These are phyloP conservation scores for Phallus indusiatus DNA, from an alignment of 768 basidiomycete genomes.

Conservation along the genomic window DNA sequence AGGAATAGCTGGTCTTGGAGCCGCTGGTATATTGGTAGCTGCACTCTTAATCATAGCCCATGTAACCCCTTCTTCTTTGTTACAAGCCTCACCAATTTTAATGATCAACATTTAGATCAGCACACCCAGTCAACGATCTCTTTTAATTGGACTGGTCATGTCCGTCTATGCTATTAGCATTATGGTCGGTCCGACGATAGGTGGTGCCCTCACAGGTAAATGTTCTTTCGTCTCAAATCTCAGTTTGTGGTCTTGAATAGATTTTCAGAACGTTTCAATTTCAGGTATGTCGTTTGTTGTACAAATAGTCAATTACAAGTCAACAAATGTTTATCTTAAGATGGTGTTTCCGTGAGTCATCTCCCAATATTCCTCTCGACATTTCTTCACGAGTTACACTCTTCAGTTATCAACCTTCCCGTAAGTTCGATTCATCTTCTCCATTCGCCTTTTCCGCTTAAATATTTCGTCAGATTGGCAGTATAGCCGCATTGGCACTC, in stretches of 20 bases:
- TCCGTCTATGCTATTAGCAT: constrained; percentile 3
- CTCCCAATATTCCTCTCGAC: too few relatives aligned
- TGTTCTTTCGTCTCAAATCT: neutral
- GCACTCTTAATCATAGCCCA: constrained; percentile 4
- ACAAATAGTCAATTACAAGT: too few relatives aligned
- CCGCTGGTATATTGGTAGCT: constrained; percentile 7
- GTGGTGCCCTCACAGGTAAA: constrained; percentile 10
- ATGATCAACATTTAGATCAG: too few relatives aligned
- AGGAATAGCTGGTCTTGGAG: constrained; percentile 11
- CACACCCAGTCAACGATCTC: neutral
- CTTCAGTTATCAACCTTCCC: neutral
- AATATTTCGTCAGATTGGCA: neutral
- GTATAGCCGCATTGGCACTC: neutral
- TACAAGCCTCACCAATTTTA: too few relatives aligned
- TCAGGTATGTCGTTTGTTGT: neutral
- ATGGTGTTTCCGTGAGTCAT: neutral
- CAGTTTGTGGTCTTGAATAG: too few relatives aligned
- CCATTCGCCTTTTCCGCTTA: neutral
- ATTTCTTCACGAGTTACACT: too few relatives aligned
- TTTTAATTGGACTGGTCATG: constrained; percentile 6
- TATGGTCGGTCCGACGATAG: constrained; percentile 8
- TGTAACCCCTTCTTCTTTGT: neutral
- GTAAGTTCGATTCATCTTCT: neutral
- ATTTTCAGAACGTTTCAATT: neutral
- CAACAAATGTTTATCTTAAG: too few relatives aligned